Evolutionary conservation across 768 basidiomycete species (phyloP).

Genomic region (Rhodotorula sphaerocarpa): DNA sequence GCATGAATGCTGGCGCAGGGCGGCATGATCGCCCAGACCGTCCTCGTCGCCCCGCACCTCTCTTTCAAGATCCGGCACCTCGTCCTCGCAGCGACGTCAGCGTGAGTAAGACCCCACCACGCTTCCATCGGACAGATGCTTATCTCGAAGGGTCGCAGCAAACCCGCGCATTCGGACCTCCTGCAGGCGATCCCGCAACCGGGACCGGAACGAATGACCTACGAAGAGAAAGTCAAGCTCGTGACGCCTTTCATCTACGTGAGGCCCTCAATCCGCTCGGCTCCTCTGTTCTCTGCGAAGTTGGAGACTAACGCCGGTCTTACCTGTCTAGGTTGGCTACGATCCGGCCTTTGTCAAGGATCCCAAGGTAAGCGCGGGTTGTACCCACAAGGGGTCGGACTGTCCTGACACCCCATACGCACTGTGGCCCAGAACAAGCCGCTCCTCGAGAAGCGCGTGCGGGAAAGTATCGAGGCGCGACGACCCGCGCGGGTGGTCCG

Average conservation of each 20-base stretch:
- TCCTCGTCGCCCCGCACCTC: slow-evolving; percentile 2
- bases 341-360: slow-evolving; percentile 13
- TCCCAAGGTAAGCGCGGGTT: slow-evolving; percentile 5
- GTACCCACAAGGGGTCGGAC: background rate
- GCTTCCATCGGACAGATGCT: background rate
- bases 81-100: slow-evolving; percentile 24
- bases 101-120: slow-evolving; percentile 10
- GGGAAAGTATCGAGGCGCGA: slow-evolving; percentile 11
- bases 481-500: slow-evolving; percentile 19
- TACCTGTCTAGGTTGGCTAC: slow-evolving; percentile 10
- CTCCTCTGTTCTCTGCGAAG: too few relatives aligned
- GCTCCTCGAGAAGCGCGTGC: slow-evolving; percentile 8
- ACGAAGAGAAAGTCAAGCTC: slow-evolving; percentile 22
- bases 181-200: slow-evolving; percentile 23
- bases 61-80: slow-evolving; percentile 28
- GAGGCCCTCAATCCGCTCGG: too few relatives aligned
- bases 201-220: background rate
- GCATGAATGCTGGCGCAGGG: background rate
- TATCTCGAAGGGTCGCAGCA: background rate
- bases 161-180: slow-evolving; percentile 28
- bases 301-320: too few relatives aligned
- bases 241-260: slow-evolving; percentile 25
- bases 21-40: slow-evolving; percentile 23
- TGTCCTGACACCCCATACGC: too few relatives aligned
- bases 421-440: slow-evolving; percentile 8